Percentiles rank a stretch among this genome's conserved stretches.
These are phyloP conservation scores for Calvatia gigantea DNA, from an alignment of 768 basidiomycete genomes.

Conservation along the genomic window DNA sequence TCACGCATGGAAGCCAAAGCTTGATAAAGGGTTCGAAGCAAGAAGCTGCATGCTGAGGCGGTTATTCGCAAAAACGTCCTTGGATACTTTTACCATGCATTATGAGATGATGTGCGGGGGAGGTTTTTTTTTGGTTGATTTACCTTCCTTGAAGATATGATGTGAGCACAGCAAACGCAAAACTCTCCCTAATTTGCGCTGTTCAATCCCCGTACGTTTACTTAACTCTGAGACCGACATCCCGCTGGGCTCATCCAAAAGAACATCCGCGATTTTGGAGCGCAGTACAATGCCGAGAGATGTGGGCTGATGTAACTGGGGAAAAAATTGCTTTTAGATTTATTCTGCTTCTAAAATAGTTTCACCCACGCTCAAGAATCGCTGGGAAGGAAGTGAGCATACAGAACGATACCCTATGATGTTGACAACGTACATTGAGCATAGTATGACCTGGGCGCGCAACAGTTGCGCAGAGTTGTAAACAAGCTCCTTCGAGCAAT, in stretches of 20 bases:
- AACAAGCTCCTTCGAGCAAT: conserved; percentile 26
- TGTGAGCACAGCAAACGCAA: conserved; percentile 31
- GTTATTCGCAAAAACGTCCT: conserved; percentile 39
- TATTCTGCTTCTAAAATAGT: too few relatives aligned
- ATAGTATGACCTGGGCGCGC: conserved; percentile 24
- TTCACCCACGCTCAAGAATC: conserved; percentile 7
- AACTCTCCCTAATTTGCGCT: conserved; percentile 29
- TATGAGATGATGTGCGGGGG: conserved; percentile 13
- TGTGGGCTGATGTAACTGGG: conserved; percentile 24
- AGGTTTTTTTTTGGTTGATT: neutral
- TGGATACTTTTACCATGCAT: conserved; percentile 28
- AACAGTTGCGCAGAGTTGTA: conserved; percentile 22
- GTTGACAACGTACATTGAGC: conserved; percentile 20
- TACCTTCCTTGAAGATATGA: conserved; percentile 37
- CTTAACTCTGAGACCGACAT: conserved; percentile 27
- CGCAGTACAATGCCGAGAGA: conserved; percentile 27
- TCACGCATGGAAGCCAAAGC: conserved; percentile 23
- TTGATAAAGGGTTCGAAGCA: conserved; percentile 22
- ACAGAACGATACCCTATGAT: neutral
- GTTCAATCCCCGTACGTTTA: conserved; percentile 22
- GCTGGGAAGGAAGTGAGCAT: neutral
- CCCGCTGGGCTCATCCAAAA: conserved; percentile 29
- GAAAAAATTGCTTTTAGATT: too few relatives aligned
- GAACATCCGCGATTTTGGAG: conserved; percentile 30
- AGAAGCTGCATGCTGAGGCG: conserved; percentile 32